Base-by-base conservation (phyloP, 139 green algal species). In the Pleodorina starrii region DNA sequence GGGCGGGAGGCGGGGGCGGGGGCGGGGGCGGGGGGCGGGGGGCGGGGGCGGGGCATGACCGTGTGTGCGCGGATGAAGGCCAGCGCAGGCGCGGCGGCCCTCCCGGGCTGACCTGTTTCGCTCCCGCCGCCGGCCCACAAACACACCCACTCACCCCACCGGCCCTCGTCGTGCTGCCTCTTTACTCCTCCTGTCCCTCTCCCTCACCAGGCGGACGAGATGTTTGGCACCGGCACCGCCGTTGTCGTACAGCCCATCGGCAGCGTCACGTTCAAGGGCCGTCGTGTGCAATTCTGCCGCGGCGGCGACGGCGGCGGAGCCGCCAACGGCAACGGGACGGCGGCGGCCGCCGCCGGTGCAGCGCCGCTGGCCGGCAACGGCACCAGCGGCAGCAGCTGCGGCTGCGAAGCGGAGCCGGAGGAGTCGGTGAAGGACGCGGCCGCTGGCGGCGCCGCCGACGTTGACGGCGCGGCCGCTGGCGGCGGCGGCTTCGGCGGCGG, bases 231-330 rank as follows among this genome's bases (percentile, higher is more conserved):
- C 23, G 97, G 97, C 72, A 99, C 97, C 25, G 98, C 98, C 21
- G 97, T 99, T 32, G 97, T 99, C 16, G 84, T 99, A 12, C 97
- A 92, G 36, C 89, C 97, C 42, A 98, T 99, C 23, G 98, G 97
- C 75, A 96, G 91, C 85, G 84, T 99, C 27, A 99, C 97, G 1
- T 96, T 97, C 91, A 84, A 94, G 63, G 97, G 95, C n/a, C 51
- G 71, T 5, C 68, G 59, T 25, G 23, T 69, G 21, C 2, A 36
- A 35, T 92, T 87, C 63, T 38, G 42, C 32, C 54, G 63, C 11
- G 32, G 29, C 77, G 16, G 29, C 75, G 35, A n/a, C n/a, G n/a
- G n/a, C n/a, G n/a, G n/a, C n/a, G n/a, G n/a, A n/a, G 25, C 72
- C 29, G 25, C 54, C 5, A 25, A 21, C 54, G 7, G 6, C 54